Base-by-base conservation (phyloP, 371 early-diverging fungal species). In the Mortierella sp. region DNA sequence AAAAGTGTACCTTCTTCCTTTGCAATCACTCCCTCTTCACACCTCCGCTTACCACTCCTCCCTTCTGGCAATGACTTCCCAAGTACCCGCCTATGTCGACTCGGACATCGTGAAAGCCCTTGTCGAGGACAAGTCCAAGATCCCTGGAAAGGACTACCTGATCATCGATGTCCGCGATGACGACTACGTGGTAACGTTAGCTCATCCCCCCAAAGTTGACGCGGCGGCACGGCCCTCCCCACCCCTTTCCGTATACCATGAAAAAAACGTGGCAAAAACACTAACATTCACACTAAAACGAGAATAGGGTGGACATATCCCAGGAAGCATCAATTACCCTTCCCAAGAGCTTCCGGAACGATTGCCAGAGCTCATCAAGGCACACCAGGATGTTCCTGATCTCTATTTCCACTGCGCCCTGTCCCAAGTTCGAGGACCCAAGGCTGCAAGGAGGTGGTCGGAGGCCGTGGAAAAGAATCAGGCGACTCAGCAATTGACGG, bases 331-430 rank as follows among this genome's bases (percentile, higher is more conserved):
- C 52, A 94, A 96, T 73, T 79, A 94, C n/a, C 93, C 94, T 0
- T 84, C 94, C 0, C 80, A 78, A 23, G 76, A 86, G 43, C 72
- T 95, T 55, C 64, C 74, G 4, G 88, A 87, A 30, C 56, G 67
- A 46, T 83, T 87, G 0, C 81, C 82, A 2, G 63, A 58, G 0
- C 58, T 90, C 21, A 78, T 90, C 42, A 74, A 76, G 18, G 60
- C 86, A 51, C 89, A 90, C 71, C 46, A 69, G n/a, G 34, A 79
- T 14, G 88, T 93, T 1, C 92, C 92, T 0, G 69, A 76, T 24
- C 80, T 96, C 1, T 84, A 89, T 60, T 94, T 96, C 67, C 95
- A 95, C 68, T 96, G 96, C 67, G 91, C 93, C 5, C 72, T 94
- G 26, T 94, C 94, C 14, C 94, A 95, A 78, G 90, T 90, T 14